phyloP scores from a whole-genome alignment of 306 rosid genomes.

The Cucumis melo region DNA sequence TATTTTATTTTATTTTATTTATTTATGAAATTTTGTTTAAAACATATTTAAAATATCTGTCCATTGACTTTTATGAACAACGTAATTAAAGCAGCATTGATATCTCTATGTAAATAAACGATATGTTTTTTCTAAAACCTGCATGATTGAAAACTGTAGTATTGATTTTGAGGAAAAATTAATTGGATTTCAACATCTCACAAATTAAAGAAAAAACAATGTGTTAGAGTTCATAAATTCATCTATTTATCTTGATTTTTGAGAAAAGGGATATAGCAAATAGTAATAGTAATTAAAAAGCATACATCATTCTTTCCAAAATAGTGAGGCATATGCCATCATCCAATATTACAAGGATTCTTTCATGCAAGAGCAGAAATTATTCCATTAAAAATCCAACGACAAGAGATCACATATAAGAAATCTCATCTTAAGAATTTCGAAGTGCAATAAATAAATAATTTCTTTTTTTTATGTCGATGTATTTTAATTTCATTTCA shows the following conservation, averaged over 20 bases:
- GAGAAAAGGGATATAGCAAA: background rate
- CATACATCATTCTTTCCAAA: background rate
- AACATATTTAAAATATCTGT: background rate
- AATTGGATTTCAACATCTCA: too few relatives aligned
- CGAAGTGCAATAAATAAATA: background rate
- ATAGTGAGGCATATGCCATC: background rate
- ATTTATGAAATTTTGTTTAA: background rate
- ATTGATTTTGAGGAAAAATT: too few relatives aligned
- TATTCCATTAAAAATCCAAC: background rate
- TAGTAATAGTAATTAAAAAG: background rate
- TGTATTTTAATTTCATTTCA: background rate
- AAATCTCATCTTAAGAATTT: background rate
- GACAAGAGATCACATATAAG: too few relatives aligned
- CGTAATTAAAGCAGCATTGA: background rate
- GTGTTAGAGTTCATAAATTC: too few relatives aligned
- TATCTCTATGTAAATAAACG: background rate
- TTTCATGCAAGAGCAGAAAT: background rate
- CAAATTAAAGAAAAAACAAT: too few relatives aligned
- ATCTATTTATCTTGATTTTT: background rate
- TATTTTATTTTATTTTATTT: background rate
- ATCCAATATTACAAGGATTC: background rate
- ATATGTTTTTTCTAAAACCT: too few relatives aligned
- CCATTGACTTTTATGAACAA: background rate
- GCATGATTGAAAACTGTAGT: too few relatives aligned
- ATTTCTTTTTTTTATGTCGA: too few relatives aligned